Evolutionary conservation across 2,329 filamentous ascomycete genomes (phyloP).

Genomic region (Penicillium italicum): DNA sequence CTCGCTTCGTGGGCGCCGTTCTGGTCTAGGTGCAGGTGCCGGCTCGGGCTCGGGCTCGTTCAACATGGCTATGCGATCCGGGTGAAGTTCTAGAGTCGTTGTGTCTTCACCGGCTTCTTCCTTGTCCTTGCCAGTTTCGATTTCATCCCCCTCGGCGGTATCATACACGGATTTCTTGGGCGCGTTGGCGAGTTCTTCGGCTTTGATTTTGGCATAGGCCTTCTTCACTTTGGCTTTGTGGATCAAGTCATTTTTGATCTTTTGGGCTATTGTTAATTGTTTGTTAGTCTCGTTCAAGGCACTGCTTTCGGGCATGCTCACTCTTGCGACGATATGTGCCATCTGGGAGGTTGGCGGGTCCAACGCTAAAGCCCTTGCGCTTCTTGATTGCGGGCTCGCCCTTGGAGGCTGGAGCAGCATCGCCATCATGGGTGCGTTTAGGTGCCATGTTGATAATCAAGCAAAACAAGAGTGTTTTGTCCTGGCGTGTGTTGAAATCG

Average conservation of each 20-base stretch:
- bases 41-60: conserved; percentile 40
- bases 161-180: conserved; percentile 35
- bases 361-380: conserved; percentile 76
- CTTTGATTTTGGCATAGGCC: conserved; percentile 83
- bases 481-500: not conserved
- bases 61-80: conserved; percentile 58
- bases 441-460: conserved; percentile 50
- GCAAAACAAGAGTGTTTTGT: not conserved
- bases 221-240: conserved; percentile 92
- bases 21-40: conserved; percentile 15
- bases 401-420: conserved; percentile 30
- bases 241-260: conserved; percentile 85
- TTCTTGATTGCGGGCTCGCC: conserved; percentile 45
- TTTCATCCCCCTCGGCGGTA: conserved; percentile 28
- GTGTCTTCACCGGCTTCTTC: conserved; percentile 23
- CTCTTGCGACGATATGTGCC: conserved; percentile 81
- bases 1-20: conserved; percentile 22
- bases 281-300: not conserved
- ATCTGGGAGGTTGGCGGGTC: conserved; percentile 85
- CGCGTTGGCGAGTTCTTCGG: conserved; percentile 47
- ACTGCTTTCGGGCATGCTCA: conserved; percentile 25
- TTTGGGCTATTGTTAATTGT: conserved; percentile 58
- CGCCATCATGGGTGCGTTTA: conserved; percentile 55
- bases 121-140: conserved; percentile 14
- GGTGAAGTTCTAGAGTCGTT: conserved; percentile 54